phyloP scores from a whole-genome alignment of 2,329 filamentous ascomycete species.

The Colletotrichum filicis region DNA sequence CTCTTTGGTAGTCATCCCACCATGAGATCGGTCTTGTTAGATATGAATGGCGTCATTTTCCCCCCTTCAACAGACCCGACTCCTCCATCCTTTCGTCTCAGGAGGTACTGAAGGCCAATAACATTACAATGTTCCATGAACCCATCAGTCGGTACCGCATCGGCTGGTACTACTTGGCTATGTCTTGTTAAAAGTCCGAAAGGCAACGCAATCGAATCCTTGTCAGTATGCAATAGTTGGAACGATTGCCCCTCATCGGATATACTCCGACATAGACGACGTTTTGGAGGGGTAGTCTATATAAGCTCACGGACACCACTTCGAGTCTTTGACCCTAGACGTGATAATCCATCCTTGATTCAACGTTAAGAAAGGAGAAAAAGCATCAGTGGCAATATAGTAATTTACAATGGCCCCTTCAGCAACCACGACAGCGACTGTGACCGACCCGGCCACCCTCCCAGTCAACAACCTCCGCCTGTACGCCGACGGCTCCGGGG shows the following conservation, averaged over 20 bases:
- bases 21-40: not conserved
- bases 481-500: slow-evolving; percentile 36
- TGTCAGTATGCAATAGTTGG: slow-evolving; percentile 50
- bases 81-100: slow-evolving; percentile 6
- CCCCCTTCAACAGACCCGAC: not conserved
- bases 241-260: slow-evolving; percentile 22
- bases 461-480: slow-evolving; percentile 49
- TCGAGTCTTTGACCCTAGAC: not conserved
- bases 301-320: slow-evolving; percentile 11
- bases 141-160: slow-evolving; percentile 14
- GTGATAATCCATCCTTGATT: not conserved
- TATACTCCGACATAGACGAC: slow-evolving; percentile 4
- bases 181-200: not conserved
- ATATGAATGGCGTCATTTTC: slow-evolving; percentile 29
- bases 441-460: slow-evolving; percentile 34
- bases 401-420: slow-evolving; percentile 46
- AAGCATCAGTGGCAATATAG: not conserved
- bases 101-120: slow-evolving; percentile 13
- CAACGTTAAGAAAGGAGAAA: not conserved
- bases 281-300: slow-evolving; percentile 23
- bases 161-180: not conserved
- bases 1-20: not conserved
- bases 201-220: slow-evolving; percentile 59
- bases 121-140: not conserved
- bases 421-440: slow-evolving; percentile 44